Percentiles rank a stretch among this genome's conserved stretches.
Conservation (phyloP, 345 rosid species). For the Corymbia maculata region DNA sequence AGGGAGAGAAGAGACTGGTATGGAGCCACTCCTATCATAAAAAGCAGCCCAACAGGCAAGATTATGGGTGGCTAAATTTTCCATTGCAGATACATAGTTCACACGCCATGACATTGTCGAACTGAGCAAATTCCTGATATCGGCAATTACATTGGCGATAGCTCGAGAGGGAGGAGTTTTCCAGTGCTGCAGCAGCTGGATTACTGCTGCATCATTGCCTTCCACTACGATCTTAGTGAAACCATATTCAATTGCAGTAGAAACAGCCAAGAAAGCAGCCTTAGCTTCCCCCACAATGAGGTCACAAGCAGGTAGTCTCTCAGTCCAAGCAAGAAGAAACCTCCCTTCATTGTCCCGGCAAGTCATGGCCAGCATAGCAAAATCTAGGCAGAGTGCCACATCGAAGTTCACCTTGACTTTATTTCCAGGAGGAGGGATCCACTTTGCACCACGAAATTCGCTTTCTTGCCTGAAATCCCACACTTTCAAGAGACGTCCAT, state of each 20-base stretch:
- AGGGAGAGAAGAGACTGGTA: neutral
- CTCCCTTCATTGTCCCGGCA: neutral
- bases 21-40: neutral
- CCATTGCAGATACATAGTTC: neutral
- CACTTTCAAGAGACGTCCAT: neutral
- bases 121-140: neutral
- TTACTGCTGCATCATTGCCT: neutral
- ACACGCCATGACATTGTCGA: neutral
- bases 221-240: neutral
- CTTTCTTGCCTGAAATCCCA: neutral
- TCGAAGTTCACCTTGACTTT: neutral
- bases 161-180: neutral
- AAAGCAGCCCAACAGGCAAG: constrained; percentile 2
- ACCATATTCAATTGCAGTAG: neutral
- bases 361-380: neutral
- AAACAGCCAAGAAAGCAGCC: neutral
- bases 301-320: neutral
- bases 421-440: neutral
- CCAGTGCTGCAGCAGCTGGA: neutral
- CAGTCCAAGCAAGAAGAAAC: neutral
- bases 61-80: neutral
- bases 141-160: neutral
- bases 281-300: neutral
- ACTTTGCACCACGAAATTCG: neutral
- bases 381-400: neutral